Evolutionary conservation across 495 filamentous ascomycete species (phyloP).

Genomic region (Staphylotrichum longicolle): DNA sequence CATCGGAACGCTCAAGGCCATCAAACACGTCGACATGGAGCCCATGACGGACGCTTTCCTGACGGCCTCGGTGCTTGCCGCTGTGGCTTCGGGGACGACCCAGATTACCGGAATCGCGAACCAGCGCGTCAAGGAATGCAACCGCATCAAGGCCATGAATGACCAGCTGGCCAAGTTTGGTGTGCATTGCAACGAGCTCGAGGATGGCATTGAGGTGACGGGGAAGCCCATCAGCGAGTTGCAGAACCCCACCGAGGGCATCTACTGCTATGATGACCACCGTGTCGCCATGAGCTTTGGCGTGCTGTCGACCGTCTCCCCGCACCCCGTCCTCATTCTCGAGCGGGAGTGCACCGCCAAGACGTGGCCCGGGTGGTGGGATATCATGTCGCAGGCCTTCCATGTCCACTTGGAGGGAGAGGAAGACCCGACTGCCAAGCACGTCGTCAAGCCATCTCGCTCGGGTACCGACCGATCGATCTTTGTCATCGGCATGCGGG

Average conservation of each 20-base stretch:
- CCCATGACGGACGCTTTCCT: constrained; percentile 99
- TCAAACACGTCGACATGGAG: constrained; percentile 86
- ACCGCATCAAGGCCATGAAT: constrained; percentile 95
- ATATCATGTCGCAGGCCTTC: constrained; percentile 74
- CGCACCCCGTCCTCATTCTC: constrained; percentile 70
- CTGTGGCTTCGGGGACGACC: constrained; percentile 81
- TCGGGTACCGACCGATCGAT: constrained; percentile 58
- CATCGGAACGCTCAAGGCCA: constrained; percentile 64
- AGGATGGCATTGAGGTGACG: constrained; percentile 86
- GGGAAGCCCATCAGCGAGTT: constrained; percentile 63
- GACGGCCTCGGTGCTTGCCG: constrained; percentile 88
- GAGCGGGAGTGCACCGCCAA: constrained; percentile 94
- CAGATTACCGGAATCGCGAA: constrained; percentile 96
- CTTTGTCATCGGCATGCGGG: constrained; percentile 96
- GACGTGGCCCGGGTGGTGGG: constrained; percentile 99
- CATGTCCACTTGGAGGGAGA: constrained; percentile 72
- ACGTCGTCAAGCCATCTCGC: constrained; percentile 41
- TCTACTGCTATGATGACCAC: constrained; percentile 97
- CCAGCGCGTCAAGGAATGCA: constrained; percentile 97
- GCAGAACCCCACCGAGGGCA: constrained; percentile 59
- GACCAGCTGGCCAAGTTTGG: constrained; percentile 96
- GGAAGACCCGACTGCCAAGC: constrained; percentile 45
- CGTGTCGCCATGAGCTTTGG: constrained; percentile 98
- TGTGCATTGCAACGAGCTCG: constrained; percentile 78
- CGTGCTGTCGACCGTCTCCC: constrained; percentile 76